These are phyloP conservation scores for Zasmidium citrigriseum DNA, from an alignment of 2,329 filamentous ascomycete genomes.

Conservation along the genomic window DNA sequence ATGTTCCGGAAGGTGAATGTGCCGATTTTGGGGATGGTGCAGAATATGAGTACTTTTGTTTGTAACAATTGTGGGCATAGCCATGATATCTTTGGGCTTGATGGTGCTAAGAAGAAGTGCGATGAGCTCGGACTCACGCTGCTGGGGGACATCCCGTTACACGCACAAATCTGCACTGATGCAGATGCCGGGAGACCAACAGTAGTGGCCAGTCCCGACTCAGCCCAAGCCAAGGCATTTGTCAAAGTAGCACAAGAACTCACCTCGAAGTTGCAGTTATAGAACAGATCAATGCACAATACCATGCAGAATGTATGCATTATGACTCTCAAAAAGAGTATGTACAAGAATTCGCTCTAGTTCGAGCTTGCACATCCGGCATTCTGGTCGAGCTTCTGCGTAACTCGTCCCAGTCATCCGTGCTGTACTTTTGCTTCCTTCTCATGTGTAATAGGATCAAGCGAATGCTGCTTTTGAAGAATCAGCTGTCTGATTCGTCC, in stretches of 20 bases:
- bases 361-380: too few species aligned
- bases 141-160: constrained; percentile 84
- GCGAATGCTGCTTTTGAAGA: too few species aligned
- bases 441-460: too few species aligned
- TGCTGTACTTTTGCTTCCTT: too few species aligned
- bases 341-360: too few species aligned
- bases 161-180: constrained; percentile 83
- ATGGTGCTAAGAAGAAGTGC: constrained; percentile 66
- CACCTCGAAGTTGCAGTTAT: constrained; percentile 14
- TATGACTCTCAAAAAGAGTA: background rate
- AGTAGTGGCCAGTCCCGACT: constrained; percentile 80
- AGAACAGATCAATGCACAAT: background rate
- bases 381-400: too few species aligned
- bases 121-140: constrained; percentile 72
- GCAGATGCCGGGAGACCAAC: constrained; percentile 86
- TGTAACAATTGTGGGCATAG: constrained; percentile 61
- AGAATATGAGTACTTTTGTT: constrained; percentile 86
- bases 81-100: constrained; percentile 40
- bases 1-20: constrained; percentile 88
- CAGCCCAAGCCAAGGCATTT: constrained; percentile 72
- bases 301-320: too few species aligned
- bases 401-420: too few species aligned
- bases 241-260: constrained; percentile 39
- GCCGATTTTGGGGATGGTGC: constrained; percentile 80
- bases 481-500: too few species aligned